Conservation (phyloP, 495 filamentous ascomycete genomes). For the Daldinia decipiens region DNA sequence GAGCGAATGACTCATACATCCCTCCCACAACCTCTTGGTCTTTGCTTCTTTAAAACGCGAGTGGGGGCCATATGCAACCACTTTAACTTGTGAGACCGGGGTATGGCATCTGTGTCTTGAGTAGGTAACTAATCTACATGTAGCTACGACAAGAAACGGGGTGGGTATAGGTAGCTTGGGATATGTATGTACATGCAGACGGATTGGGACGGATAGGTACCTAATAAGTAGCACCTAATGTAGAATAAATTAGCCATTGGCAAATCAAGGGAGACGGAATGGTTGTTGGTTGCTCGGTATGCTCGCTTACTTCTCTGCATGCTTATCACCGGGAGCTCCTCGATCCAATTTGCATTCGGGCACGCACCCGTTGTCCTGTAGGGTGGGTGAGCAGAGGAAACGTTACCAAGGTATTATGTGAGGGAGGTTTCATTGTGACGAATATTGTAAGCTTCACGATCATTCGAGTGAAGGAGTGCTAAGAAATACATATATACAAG, state of each 20-base stretch:
- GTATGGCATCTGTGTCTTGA: background rate
- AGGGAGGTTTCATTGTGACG: background rate
- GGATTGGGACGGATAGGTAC: background rate
- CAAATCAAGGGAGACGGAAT: slow-evolving; percentile 26
- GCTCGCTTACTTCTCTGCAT: background rate
- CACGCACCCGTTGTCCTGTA: background rate
- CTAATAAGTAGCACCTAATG: slow-evolving; percentile 2
- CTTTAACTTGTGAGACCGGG: slow-evolving; percentile 30
- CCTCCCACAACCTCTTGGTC: slow-evolving; percentile 7
- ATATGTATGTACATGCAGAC: background rate
- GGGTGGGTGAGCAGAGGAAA: background rate
- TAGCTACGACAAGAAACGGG: too few relatives aligned
- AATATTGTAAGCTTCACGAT: background rate
- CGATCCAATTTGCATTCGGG: background rate
- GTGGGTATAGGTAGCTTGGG: too few relatives aligned
- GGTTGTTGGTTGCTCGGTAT: background rate
- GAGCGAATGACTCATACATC: slow-evolving; percentile 38
- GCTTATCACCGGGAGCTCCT: background rate
- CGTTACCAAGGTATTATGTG: background rate
- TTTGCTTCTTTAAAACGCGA: slow-evolving; percentile 2
- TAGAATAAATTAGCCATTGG: slow-evolving; percentile 25
- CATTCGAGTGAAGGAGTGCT: background rate
- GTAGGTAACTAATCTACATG: background rate
- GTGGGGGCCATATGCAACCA: slow-evolving; percentile 37
- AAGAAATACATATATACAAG: background rate